Conservation (phyloP, 805 yeast genomes). For the Candida vaughaniae region DNA sequence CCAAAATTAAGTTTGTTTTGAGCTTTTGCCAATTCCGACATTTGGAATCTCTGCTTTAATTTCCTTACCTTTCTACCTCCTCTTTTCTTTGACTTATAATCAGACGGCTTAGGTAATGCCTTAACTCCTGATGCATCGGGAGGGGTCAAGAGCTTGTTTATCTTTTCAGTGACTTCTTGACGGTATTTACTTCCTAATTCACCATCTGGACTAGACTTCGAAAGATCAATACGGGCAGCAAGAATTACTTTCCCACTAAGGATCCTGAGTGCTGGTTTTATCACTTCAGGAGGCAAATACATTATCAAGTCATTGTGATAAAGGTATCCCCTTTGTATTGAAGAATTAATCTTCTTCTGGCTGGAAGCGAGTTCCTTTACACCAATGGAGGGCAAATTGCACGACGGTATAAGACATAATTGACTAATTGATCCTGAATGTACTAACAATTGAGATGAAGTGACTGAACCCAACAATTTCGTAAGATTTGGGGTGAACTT, state of each 20-base stretch:
- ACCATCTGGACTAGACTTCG: constrained; percentile 45
- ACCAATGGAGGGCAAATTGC: constrained; percentile 82
- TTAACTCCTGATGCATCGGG: constrained; percentile 63
- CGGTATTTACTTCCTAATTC: constrained; percentile 57
- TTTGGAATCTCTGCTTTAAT: constrained; percentile 73
- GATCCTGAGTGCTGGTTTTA: constrained; percentile 73
- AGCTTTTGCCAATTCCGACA: constrained; percentile 78
- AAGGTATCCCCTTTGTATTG: constrained; percentile 65
- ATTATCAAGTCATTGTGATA: constrained; percentile 61
- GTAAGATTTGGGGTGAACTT: constrained; percentile 78
- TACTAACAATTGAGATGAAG: constrained; percentile 72
- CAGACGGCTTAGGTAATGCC: constrained; percentile 74
- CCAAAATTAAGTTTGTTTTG: constrained; percentile 88
- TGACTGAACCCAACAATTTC: constrained; percentile 65
- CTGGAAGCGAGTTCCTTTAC: constrained; percentile 39
- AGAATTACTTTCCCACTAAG: constrained; percentile 75
- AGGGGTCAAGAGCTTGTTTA: constrained; percentile 73
- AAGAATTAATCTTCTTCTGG: constrained; percentile 16
- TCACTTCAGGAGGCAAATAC: constrained; percentile 53
- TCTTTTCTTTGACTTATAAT: constrained; percentile 73
- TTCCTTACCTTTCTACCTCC: constrained; percentile 84
- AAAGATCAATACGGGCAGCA: constrained; percentile 79
- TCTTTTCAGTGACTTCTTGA: constrained; percentile 57
- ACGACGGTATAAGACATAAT: constrained; percentile 70
- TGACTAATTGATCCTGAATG: constrained; percentile 66